phyloP scores from a whole-genome alignment of 257 asterid genomes.

The Galeopsis tetrahit region DNA sequence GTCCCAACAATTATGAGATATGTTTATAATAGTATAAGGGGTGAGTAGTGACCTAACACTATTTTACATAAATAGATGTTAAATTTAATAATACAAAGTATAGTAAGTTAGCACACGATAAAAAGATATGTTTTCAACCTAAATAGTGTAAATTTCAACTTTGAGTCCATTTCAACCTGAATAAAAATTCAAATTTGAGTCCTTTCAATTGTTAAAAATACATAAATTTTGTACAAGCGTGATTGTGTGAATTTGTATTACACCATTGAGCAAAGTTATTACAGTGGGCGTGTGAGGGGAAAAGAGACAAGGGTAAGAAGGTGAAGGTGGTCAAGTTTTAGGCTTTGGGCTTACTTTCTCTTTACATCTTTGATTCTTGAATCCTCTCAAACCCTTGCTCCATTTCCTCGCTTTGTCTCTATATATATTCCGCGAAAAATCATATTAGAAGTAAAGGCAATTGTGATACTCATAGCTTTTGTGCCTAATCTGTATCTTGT shows the following conservation, averaged over 20 bases:
- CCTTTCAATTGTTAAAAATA: background rate
- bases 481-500: conserved; percentile 31
- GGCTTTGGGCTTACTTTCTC: conserved; percentile 42
- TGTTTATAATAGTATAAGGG: too few species aligned
- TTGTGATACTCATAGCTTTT: conserved; percentile 12
- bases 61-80: too few species aligned
- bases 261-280: conserved; percentile 19
- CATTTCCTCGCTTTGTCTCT: conserved; percentile 29
- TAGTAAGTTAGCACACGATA: too few species aligned
- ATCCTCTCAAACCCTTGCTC: conserved; percentile 49
- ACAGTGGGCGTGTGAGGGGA: conserved; percentile 6
- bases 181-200: background rate
- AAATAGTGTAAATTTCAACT: background rate
- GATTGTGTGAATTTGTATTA: conserved; percentile 15
- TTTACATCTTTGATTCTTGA: conserved; percentile 38
- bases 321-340: conserved; percentile 31
- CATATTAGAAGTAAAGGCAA: conserved; percentile 11
- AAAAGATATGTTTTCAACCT: background rate
- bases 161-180: conserved; percentile 5
- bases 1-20: too few species aligned
- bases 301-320: conserved; percentile 27
- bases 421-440: conserved; percentile 21
- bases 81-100: too few species aligned
- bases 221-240: background rate
- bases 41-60: too few species aligned